phyloP scores from a whole-genome alignment of 1,284 basidiomycete genomes.

The Meripilus lineatus region DNA sequence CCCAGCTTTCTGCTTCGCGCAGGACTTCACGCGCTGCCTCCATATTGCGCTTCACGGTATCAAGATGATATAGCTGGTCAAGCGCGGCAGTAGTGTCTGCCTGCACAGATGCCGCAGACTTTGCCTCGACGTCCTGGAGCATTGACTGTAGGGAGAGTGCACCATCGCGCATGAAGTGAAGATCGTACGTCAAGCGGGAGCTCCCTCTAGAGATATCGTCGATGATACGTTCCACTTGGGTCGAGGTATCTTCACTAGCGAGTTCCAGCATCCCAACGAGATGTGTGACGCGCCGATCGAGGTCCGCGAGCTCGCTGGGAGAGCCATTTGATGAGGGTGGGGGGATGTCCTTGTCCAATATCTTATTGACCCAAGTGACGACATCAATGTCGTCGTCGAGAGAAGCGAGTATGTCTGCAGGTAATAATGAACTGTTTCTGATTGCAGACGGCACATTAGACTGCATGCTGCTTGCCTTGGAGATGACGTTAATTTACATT shows the following conservation, averaged over 20 bases:
- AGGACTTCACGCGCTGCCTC: conserved; percentile 81
- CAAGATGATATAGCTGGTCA: conserved; percentile 71
- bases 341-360: conserved; percentile 32
- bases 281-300: conserved; percentile 71
- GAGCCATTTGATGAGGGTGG: too few species aligned
- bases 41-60: conserved; percentile 82
- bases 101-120: conserved; percentile 44
- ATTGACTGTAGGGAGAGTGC: conserved; percentile 70
- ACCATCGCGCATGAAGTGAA: conserved; percentile 92
- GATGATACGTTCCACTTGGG: conserved; percentile 80
- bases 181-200: conserved; percentile 85
- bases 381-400: conserved; percentile 43
- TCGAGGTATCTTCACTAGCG: conserved; percentile 81
- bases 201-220: conserved; percentile 86
- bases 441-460: too few species aligned
- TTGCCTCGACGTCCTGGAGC: conserved; percentile 52
- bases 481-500: too few species aligned
- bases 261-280: conserved; percentile 77
- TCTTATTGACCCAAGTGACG: conserved; percentile 64
- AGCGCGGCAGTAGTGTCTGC: conserved; percentile 58
- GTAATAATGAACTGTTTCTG: neutral
- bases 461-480: too few species aligned
- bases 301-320: conserved; percentile 45
- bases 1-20: conserved; percentile 92
- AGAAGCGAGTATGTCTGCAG: conserved; percentile 8